Evolutionary conservation across 805 yeast species (phyloP).

Genomic region (Vanderwaltozyma yarrowii): DNA sequence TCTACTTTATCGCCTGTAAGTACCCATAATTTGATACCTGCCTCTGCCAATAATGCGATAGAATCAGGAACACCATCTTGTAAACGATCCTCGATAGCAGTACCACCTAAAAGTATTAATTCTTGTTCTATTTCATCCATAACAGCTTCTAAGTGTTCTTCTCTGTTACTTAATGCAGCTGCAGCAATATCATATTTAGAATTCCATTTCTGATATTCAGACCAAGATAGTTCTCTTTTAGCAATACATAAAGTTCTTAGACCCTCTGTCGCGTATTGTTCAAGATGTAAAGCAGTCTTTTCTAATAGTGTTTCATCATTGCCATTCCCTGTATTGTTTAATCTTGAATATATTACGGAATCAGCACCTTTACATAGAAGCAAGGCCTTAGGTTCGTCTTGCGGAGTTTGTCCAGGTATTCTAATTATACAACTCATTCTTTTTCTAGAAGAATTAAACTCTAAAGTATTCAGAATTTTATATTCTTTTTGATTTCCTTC

Average conservation of each 20-base stretch:
- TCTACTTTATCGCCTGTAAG: constrained; percentile 85
- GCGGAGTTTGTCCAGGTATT: constrained; percentile 40
- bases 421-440: constrained; percentile 79
- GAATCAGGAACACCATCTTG: constrained; percentile 86
- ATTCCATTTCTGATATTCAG: constrained; percentile 55
- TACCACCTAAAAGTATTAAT: constrained; percentile 62
- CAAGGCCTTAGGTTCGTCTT: constrained; percentile 47
- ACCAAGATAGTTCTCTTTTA: constrained; percentile 54
- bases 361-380: constrained; percentile 82
- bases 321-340: constrained; percentile 32
- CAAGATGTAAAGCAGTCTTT: constrained; percentile 63
- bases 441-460: constrained; percentile 76
- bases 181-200: constrained; percentile 53
- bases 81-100: constrained; percentile 77
- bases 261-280: constrained; percentile 75
- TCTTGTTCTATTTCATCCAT: constrained; percentile 66
- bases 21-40: constrained; percentile 81
- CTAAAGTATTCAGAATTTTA: constrained; percentile 59
- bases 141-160: constrained; percentile 60
- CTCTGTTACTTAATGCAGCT: constrained; percentile 53
- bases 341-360: constrained; percentile 62
- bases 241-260: constrained; percentile 75
- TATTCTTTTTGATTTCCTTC: constrained; percentile 65
- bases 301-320: constrained; percentile 39
- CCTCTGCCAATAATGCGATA: constrained; percentile 54